Conservation (phyloP, 2,329 filamentous ascomycete genomes). For the Pleomassaria siparia region DNA sequence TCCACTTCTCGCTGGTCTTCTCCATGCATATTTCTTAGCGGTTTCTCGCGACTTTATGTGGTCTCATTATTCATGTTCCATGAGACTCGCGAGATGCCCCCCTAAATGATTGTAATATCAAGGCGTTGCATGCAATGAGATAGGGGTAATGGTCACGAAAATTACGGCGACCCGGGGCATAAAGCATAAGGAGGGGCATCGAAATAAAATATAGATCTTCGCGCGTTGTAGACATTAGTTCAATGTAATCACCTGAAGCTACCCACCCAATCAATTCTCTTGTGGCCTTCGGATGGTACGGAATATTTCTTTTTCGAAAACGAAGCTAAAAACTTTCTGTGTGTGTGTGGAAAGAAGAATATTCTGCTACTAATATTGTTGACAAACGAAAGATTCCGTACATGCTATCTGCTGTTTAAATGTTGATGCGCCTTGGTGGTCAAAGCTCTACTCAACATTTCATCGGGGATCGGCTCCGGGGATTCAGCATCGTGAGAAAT, state of each 20-base stretch:
- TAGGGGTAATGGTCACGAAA: conserved; percentile 10
- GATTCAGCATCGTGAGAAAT: conserved; percentile 9
- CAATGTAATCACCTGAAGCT: too few relatives aligned
- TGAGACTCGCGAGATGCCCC: neutral
- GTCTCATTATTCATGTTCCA: neutral
- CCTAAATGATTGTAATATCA: conserved; percentile 32
- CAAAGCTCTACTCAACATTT: conserved; percentile 10
- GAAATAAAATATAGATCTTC: neutral
- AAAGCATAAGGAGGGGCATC: neutral
- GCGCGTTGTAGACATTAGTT: neutral
- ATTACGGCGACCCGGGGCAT: neutral
- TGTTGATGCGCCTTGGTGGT: neutral
- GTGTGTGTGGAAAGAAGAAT: too few relatives aligned
- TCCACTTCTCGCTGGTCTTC: neutral
- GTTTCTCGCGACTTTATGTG: neutral
- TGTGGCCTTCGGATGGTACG: too few relatives aligned
- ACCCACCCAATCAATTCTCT: too few relatives aligned
- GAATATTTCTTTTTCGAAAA: too few relatives aligned
- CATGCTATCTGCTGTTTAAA: neutral
- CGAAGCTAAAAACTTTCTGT: too few relatives aligned
- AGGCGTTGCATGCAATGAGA: conserved; percentile 11
- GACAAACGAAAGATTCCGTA: too few relatives aligned
- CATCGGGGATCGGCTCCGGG: conserved; percentile 3
- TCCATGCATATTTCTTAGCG: neutral
- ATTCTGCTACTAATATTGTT: too few relatives aligned